These are phyloP conservation scores for Verticillium albo-atrum DNA, from an alignment of 2,329 filamentous ascomycete species.

Conservation along the genomic window DNA sequence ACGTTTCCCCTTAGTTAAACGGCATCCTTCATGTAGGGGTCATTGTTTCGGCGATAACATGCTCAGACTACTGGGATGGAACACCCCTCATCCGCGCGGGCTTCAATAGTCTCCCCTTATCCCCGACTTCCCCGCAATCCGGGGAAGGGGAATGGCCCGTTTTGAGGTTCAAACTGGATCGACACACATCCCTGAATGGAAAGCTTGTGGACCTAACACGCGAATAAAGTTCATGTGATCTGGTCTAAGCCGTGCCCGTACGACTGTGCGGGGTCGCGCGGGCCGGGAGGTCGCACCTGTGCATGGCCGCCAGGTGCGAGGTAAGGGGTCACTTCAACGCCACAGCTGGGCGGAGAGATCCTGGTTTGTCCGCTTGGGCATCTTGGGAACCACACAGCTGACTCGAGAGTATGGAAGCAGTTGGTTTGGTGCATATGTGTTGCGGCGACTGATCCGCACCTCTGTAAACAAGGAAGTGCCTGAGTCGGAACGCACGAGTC, in stretches of 20 bases:
- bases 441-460: no score
- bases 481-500: no score
- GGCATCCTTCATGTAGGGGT: background rate
- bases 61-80: background rate
- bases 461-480: no score
- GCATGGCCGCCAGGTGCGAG: no score
- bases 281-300: background rate
- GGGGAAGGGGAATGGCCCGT: background rate
- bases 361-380: no score
- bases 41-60: background rate
- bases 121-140: slow-evolving; percentile 1
- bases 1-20: background rate
- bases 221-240: background rate
- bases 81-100: background rate
- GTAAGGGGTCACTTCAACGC: no score
- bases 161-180: background rate
- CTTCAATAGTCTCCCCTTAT: background rate
- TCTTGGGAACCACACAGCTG: no score
- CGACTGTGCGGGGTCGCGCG: background rate
- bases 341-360: no score
- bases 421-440: no score
- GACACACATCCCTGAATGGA: background rate
- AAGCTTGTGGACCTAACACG: background rate
- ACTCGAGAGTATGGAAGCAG: no score
- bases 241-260: background rate